Evolutionary conservation across 495 filamentous ascomycete genomes (phyloP), one percentile per base, ranked within the genome.

Genomic region (Cryomyces minteri): DNA sequence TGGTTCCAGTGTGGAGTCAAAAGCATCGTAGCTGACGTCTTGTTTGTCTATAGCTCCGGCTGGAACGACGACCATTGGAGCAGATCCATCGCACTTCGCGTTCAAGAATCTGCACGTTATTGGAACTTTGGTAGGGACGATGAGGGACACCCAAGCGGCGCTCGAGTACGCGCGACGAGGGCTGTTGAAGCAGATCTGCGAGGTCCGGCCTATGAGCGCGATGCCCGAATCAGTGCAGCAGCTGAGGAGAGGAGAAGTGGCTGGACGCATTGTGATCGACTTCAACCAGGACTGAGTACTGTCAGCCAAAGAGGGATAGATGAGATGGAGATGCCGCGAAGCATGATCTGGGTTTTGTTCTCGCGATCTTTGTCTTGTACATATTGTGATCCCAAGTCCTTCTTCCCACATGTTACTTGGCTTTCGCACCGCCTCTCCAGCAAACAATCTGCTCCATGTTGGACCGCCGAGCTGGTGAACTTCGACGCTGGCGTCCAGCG

Each of bases 101-200:
- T 62, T 69, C 44, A 62, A 62, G 49, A 70, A 70, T 43, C 49
- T 67, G n/a, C 55, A 44, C 30, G 56, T 71, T 40, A 67, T 62
- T 39, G 68, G 70, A 0, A 69, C 68, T 4, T 48, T 70, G 37
- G 66, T 70, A 5, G 68, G 66, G 0, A 67, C 65, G 36, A 62
- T 70, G 38, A 51, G 57, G 32, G 70, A 73, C 47, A 67, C 62
- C 11, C 58, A 61, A 1, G 53, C 52, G 34, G 57, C 64, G 28
- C 51, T 73, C 44, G 64, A 70, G 32, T 73, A 66, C 52, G 69
- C 69, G 2, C 53, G 59, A 12, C 55, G 66, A 28, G 70, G 70
- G 5, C 42, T 56, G 31, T 45, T 64, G 38, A 58, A 64, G 44
- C 48, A 44, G n/a, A 61, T 62, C 36, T 51, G 40, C 33, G 61